phyloP scores from a whole-genome alignment of 441 rosid species.

The Syzygium syzygioides region DNA sequence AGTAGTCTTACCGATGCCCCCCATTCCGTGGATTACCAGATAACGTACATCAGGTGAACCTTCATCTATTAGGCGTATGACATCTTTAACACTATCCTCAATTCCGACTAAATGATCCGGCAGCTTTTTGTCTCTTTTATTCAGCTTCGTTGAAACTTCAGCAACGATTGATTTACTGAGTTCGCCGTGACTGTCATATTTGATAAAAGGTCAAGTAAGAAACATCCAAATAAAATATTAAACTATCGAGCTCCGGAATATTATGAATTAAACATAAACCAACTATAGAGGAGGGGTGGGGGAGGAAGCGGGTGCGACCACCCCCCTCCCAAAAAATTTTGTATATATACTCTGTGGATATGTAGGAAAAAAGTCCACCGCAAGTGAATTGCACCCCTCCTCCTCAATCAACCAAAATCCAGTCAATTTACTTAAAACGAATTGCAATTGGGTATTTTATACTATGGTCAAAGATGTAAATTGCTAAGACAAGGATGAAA shows the following conservation, averaged over 20 bases:
- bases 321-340: not conserved
- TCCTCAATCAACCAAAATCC: not conserved
- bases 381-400: not conserved
- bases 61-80: not conserved
- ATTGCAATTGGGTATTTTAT: too few species aligned
- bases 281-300: not conserved
- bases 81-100: not conserved
- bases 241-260: too few species aligned
- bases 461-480: too few species aligned
- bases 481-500: not conserved
- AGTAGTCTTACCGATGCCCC: not conserved
- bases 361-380: not conserved
- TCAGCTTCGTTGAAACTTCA: not conserved
- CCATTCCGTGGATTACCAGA: not conserved
- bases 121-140: not conserved
- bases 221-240: too few species aligned
- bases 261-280: not conserved
- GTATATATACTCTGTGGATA: not conserved
- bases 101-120: not conserved
- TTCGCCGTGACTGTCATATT: too few species aligned
- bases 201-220: too few species aligned
- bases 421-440: not conserved
- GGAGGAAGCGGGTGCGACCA: not conserved
- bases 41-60: not conserved
- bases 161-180: too few species aligned